Evolutionary conservation across 805 yeast species (phyloP).

Genomic region (Ogataea nonfermentans): DNA sequence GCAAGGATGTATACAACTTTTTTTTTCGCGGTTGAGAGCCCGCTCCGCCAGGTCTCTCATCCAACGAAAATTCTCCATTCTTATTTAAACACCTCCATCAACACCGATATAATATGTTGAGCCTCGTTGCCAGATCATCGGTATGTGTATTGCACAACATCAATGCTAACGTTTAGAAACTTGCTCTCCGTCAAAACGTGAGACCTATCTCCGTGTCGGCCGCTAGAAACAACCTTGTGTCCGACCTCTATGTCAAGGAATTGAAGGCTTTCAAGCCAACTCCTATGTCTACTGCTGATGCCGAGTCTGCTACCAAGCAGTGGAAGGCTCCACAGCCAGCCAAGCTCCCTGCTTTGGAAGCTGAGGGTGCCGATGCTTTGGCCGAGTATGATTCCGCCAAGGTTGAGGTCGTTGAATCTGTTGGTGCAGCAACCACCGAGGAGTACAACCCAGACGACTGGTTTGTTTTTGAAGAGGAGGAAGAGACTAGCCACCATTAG

Average conservation of each 20-base stretch:
- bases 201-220: constrained; percentile 30
- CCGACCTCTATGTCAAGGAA: constrained; percentile 85
- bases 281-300: constrained; percentile 67
- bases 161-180: constrained; percentile 10
- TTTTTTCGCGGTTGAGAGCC: constrained; percentile 10
- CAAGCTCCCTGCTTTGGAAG: constrained; percentile 67
- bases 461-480: constrained; percentile 77
- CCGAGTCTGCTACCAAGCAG: constrained; percentile 74
- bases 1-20: constrained; percentile 2
- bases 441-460: constrained; percentile 63
- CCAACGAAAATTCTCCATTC: constrained; percentile 15
- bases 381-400: constrained; percentile 64
- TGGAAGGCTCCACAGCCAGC: constrained; percentile 86
- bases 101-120: constrained; percentile 19
- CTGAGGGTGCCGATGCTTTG: constrained; percentile 62
- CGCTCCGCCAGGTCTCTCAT: constrained; percentile 4
- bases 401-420: constrained; percentile 69
- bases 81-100: constrained; percentile 1
- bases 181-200: constrained; percentile 17
- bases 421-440: constrained; percentile 42
- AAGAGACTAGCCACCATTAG: constrained; percentile 47
- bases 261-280: constrained; percentile 87
- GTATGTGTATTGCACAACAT: constrained; percentile 17
- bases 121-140: constrained; percentile 24
- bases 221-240: constrained; percentile 52